Evolutionary conservation across 2,329 filamentous ascomycete genomes (phyloP).

Genomic region (Trichothecium roseum): DNA sequence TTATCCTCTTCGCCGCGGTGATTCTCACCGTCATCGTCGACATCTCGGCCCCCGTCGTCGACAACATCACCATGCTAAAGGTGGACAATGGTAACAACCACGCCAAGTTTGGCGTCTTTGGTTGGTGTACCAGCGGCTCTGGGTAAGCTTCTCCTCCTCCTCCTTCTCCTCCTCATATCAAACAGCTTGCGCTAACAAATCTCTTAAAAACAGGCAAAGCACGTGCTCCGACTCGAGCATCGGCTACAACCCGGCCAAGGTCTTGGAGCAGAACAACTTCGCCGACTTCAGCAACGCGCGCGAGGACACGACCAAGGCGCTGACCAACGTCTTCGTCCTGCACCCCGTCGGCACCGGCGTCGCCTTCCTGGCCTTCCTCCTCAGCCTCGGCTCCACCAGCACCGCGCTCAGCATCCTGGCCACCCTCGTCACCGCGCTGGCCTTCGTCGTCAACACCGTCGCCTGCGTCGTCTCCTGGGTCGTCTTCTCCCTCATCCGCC

Average conservation of each 20-base stretch:
- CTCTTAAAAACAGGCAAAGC: constrained; percentile 3
- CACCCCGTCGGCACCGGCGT: constrained; percentile 50
- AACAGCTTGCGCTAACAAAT: not conserved
- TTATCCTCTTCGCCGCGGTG: constrained; percentile 43
- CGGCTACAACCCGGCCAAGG: constrained; percentile 43
- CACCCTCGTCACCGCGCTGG: constrained; percentile 35
- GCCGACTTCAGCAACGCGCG: constrained; percentile 30
- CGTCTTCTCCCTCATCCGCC: constrained; percentile 41
- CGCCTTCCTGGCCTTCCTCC: constrained; percentile 47
- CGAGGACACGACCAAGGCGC: constrained; percentile 31
- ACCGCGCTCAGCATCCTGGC: constrained; percentile 39
- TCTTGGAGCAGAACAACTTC: constrained; percentile 28
- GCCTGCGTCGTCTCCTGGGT: constrained; percentile 47
- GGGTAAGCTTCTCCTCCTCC: constrained; percentile 2
- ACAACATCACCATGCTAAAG: constrained; percentile 41
- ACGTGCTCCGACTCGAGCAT: constrained; percentile 32
- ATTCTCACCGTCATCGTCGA: constrained; percentile 47
- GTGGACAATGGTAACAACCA: constrained; percentile 29
- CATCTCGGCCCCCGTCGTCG: constrained; percentile 48
- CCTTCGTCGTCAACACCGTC: constrained; percentile 37
- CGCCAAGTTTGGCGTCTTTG: constrained; percentile 50
- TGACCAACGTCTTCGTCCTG: constrained; percentile 51
- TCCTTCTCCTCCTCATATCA: not conserved
- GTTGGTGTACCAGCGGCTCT: constrained; percentile 35
- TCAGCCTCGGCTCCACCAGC: constrained; percentile 5